phyloP scores from a whole-genome alignment of 495 filamentous ascomycete genomes.

The Aspergillus cavernicola region DNA sequence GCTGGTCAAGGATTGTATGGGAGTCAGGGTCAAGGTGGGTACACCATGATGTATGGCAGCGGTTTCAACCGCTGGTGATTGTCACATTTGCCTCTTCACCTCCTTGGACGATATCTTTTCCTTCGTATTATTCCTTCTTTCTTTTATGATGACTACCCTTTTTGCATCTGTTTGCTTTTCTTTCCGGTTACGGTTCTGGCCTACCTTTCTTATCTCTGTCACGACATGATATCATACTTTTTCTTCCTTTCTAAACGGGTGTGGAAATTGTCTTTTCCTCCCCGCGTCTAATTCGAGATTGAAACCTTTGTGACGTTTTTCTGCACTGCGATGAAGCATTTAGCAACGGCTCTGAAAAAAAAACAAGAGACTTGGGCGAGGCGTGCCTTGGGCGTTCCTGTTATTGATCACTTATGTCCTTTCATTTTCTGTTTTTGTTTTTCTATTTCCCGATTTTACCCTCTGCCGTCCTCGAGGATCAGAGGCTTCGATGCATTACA shows the following conservation, averaged over 20 bases:
- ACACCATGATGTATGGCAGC: constrained; percentile 85
- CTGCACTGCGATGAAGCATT: constrained; percentile 31
- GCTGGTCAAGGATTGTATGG: constrained; percentile 81
- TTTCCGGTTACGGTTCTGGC: constrained; percentile 13
- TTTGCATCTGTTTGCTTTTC: constrained; percentile 17
- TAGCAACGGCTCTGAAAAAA: constrained; percentile 35
- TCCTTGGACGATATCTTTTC: constrained; percentile 12
- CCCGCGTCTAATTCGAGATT: constrained; percentile 25
- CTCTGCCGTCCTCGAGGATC: constrained; percentile 16
- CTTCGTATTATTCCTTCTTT: constrained; percentile 11
- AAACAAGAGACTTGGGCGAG: constrained; percentile 26
- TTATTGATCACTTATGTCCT: constrained; percentile 18
- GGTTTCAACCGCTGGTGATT: constrained; percentile 71
- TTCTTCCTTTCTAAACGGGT: constrained; percentile 25
- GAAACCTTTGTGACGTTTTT: constrained; percentile 30
- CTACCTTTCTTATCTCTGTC: constrained; percentile 20
- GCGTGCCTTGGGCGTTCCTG: constrained; percentile 37
- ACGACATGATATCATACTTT: constrained; percentile 36
- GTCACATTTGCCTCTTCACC: constrained; percentile 25
- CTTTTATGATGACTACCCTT: constrained; percentile 21
- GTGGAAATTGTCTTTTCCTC: constrained; percentile 23
- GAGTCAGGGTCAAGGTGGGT: constrained; percentile 98
- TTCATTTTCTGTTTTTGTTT: constrained; percentile 21
- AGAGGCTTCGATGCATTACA: constrained; percentile 32
- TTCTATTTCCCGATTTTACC: constrained; percentile 17